Base-by-base conservation (phyloP, 2,329 filamentous ascomycete genomes). In the Cordyceps cateniannulata region DNA sequence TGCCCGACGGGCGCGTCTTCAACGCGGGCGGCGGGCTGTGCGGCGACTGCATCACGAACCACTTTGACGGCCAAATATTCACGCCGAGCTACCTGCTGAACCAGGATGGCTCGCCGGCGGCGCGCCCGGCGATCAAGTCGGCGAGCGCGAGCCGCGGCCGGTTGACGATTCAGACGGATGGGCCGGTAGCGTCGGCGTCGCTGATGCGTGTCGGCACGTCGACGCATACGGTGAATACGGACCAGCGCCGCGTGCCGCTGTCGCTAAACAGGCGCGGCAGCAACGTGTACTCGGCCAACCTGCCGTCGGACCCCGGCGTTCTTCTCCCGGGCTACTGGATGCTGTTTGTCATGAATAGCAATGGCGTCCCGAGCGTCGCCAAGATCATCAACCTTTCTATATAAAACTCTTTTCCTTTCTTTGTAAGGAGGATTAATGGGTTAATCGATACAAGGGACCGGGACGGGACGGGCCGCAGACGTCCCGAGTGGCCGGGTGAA, bases 171-270 rank as follows among this genome's bases (percentile, higher is more conserved):
- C 63, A 56, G 3, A 70, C 70, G 1, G 63, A 67, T 12, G 50
- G 57, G 7, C 63, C 67, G 3, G 62, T 68, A 3, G 24, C 62
- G 0, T 65, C 65, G 47, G 66, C 67, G 1, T 73, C 76, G 0
- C 67, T 85, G 16, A 68, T 86, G 29, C 74, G 83, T 6, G 75
- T 77, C 50, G 77, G 81, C 1, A 76, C 74, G 3, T 72, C 73
- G 4, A 85, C 83, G 0, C 82, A 85, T 67, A 77, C 80, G 1
- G 76, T 85, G 52, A 82, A 86, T 65, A 85, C 78, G 0, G 83
- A 86, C 67, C 82, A 85, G 71, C 70, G 83, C 24, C 76, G 82
- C 9, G 73, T 85, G 52, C 72, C 78, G 16, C 68, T 83, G 24
- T 71, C 67, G 3, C 62, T 71, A 6, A 65, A 66, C 4, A 57